Base-by-base conservation (phyloP, 345 rosid species). In the Sapria himalayana region DNA sequence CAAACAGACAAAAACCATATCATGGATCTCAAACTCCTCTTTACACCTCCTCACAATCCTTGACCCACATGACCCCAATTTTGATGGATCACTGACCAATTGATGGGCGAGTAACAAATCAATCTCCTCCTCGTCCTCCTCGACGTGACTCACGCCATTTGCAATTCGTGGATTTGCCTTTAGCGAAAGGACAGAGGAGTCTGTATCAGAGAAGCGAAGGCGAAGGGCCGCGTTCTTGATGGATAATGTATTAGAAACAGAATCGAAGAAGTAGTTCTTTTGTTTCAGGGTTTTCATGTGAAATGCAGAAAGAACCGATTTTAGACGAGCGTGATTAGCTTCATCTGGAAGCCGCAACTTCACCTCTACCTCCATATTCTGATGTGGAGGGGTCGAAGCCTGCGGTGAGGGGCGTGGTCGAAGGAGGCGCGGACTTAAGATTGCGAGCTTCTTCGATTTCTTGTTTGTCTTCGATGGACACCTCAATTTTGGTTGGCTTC, bases 91-190 rank as follows among this genome's bases (percentile, higher is more conserved):
- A 0, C 54, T 65, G 11, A 65, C 73, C 42, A 81, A 78, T 13
- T 61, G 64, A 19, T 61, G 49, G 0, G 56, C 82, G 2, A 47
- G 9, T 2, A 3, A 50, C 0, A 54, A 60, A 1, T 78, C 80
- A 25, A 81, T 31, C 1, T 86, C 82, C 56, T 78, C 97, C 57
- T 76, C 92, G 41, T 81, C 89, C 55, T 86, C 92, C 42, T 73
- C 89, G 8, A 86, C 92, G 5, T 81, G 89, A 35, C 97, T 78
- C 5, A 81, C 71, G 15, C 94, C 92, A 15, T 81, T 54, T 19
- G 62, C 45, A 11, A 78, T 52, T 20, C 64, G 51, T 35, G 94
- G 66, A 25, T 62, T 73, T 18, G 76, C 71, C 39, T 78, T 86
- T 14, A 81, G 89, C 2, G 92, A 63, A 48, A 72, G 43, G 39